These are phyloP conservation scores for Geotrichum australiense DNA, from an alignment of 1,139 yeast genomes.

Conservation along the genomic window DNA sequence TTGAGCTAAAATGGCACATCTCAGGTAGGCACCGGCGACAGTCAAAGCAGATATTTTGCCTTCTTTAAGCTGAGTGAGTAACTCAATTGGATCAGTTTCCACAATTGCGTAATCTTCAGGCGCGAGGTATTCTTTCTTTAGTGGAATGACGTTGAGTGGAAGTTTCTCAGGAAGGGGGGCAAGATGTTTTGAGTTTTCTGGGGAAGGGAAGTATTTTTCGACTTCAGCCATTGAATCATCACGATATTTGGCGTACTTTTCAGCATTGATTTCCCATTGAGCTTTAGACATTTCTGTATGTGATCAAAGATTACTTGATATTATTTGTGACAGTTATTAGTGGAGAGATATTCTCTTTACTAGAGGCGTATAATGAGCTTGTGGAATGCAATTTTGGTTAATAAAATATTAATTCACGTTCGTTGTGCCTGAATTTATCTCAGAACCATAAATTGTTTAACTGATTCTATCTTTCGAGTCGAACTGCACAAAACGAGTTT, in stretches of 20 bases:
- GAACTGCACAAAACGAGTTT: too few relatives aligned
- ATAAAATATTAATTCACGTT: too few relatives aligned
- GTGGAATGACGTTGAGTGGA: slow-evolving; percentile 27
- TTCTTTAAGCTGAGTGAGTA: slow-evolving; percentile 37
- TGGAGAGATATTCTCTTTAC: too few relatives aligned
- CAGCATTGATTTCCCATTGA: slow-evolving; percentile 12
- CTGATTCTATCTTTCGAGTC: too few relatives aligned
- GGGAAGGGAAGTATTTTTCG: slow-evolving; percentile 26
- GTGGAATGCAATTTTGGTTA: too few relatives aligned
- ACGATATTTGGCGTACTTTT: slow-evolving; percentile 19
- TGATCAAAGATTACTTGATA: too few relatives aligned
- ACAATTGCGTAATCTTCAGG: slow-evolving; percentile 27
- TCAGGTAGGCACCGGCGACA: slow-evolving; percentile 46
- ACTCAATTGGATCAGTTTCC: slow-evolving; percentile 28
- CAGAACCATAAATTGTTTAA: too few relatives aligned
- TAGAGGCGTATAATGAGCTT: too few relatives aligned
- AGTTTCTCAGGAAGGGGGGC: slow-evolving; percentile 24
- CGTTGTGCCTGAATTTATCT: too few relatives aligned
- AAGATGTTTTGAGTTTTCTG: slow-evolving; percentile 22
- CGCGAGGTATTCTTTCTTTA: slow-evolving; percentile 24
- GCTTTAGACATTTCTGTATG: slow-evolving; percentile 15
- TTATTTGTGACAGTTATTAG: too few relatives aligned
- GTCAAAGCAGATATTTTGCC: slow-evolving; percentile 41
- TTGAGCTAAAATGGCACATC: slow-evolving; percentile 53
- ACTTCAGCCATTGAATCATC: slow-evolving; percentile 28